These are phyloP conservation scores for Wickerhamomyces alni DNA, from an alignment of 805 yeast species.

Conservation along the genomic window DNA sequence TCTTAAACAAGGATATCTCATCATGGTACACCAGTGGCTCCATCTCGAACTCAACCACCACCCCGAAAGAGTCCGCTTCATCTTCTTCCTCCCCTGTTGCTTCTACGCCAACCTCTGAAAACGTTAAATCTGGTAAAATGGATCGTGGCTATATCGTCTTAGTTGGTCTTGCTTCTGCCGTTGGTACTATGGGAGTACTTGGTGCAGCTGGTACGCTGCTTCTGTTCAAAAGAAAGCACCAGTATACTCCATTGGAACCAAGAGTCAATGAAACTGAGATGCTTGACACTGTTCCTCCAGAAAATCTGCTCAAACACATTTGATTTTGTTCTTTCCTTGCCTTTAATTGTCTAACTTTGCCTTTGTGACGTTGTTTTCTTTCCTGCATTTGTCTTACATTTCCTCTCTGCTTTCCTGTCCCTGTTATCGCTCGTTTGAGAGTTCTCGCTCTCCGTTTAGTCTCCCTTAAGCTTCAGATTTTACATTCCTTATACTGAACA, in stretches of 20 bases:
- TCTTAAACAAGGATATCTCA: slow-evolving; percentile 33
- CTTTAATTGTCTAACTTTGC: too few species aligned
- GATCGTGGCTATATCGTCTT: slow-evolving; percentile 61
- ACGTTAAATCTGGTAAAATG: slow-evolving; percentile 19
- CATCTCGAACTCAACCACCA: slow-evolving; percentile 11
- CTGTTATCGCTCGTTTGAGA: too few species aligned
- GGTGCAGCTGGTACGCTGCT: slow-evolving; percentile 36
- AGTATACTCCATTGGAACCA: slow-evolving; percentile 41
- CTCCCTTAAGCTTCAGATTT: too few species aligned
- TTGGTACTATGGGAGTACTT: slow-evolving; percentile 39
- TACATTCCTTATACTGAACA: too few species aligned
- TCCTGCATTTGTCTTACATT: too few species aligned
- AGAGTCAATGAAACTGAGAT: slow-evolving; percentile 56
- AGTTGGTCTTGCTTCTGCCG: slow-evolving; percentile 60
- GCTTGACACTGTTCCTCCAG: slow-evolving; percentile 60
- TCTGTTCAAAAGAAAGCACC: slow-evolving; percentile 30
- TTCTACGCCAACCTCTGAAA: slow-evolving; percentile 14
- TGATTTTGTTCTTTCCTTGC: slow-evolving; percentile 1
- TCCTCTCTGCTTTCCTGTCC: too few species aligned
- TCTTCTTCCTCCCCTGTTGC: slow-evolving; percentile 13
- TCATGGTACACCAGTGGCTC: slow-evolving; percentile 24
- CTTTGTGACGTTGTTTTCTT: too few species aligned
- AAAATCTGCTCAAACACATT: slow-evolving; percentile 36
- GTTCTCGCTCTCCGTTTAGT: too few species aligned
- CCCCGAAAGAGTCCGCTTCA: slow-evolving; percentile 12